Evolutionary conservation across 225 moss, liverwort and hornwort genomes (phyloP).

Genomic region (Polytrichum commune): DNA sequence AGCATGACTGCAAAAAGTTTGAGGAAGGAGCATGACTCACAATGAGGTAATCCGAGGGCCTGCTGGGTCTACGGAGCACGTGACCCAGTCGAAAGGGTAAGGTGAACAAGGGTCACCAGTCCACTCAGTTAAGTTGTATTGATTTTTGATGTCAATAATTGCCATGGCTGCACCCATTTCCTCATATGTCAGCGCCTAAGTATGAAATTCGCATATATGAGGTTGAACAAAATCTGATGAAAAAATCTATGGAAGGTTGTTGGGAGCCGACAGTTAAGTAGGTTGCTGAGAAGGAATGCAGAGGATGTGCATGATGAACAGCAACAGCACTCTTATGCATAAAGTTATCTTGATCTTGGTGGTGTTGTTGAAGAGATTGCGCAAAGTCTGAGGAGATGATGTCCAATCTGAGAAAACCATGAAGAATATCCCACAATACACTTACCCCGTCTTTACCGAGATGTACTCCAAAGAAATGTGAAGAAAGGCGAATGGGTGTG

Average conservation of each 20-base stretch:
- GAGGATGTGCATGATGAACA: too few relatives aligned
- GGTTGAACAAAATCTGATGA: neutral
- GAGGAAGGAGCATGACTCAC: constrained; percentile 19
- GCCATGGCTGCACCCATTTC: constrained; percentile 51
- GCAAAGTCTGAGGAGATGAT: too few relatives aligned
- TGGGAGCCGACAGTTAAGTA: too few relatives aligned
- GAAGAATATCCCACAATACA: too few relatives aligned
- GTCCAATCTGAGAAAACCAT: too few relatives aligned
- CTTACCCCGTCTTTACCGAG: too few relatives aligned
- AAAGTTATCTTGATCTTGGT: too few relatives aligned
- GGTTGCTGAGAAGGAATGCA: too few relatives aligned
- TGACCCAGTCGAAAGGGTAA: constrained; percentile 40
- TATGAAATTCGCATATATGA: neutral
- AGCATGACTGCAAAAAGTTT: neutral
- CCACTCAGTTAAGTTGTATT: constrained; percentile 36
- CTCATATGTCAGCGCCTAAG: constrained; percentile 26
- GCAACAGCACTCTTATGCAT: too few relatives aligned
- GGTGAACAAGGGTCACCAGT: constrained; percentile 53
- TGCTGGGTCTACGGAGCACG: constrained; percentile 31
- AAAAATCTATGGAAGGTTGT: neutral
- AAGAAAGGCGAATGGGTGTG: too few relatives aligned
- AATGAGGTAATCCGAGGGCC: constrained; percentile 40
- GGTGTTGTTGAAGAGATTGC: too few relatives aligned
- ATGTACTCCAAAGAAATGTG: too few relatives aligned
- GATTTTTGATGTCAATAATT: constrained; percentile 38